These are phyloP conservation scores for Keithomyces neogunnii DNA, from an alignment of 2,329 filamentous ascomycete species.

Conservation along the genomic window DNA sequence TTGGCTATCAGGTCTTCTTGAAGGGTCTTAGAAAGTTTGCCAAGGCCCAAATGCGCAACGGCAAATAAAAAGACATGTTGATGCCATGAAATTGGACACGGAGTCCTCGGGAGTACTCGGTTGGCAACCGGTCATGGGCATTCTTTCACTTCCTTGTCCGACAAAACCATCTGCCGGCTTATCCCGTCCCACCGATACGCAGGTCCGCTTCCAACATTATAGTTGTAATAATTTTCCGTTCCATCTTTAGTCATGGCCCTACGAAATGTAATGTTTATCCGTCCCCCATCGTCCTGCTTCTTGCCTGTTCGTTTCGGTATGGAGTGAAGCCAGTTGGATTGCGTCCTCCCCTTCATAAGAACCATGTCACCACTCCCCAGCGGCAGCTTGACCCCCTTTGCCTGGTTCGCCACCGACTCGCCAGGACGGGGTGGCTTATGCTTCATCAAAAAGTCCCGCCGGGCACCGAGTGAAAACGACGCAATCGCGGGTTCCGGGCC, in stretches of 20 bases:
- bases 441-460: conserved; percentile 70
- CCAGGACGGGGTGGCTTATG: conserved; percentile 52
- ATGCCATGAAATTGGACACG: neutral
- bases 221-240: conserved; percentile 77
- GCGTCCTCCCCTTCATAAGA: conserved; percentile 68
- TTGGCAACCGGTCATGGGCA: neutral
- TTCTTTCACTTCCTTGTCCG: conserved; percentile 17
- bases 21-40: conserved; percentile 76
- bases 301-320: conserved; percentile 66
- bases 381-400: conserved; percentile 38
- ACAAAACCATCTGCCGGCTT: conserved; percentile 39
- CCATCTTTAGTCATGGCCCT: conserved; percentile 61
- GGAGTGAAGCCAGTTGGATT: conserved; percentile 68
- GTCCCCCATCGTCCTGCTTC: conserved; percentile 51
- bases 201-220: conserved; percentile 65
- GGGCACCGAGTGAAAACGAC: conserved; percentile 64
- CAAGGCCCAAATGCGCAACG: conserved; percentile 80
- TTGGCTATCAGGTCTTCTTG: conserved; percentile 92
- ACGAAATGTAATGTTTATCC: conserved; percentile 73
- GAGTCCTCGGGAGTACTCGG: no score
- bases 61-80: conserved; percentile 37
- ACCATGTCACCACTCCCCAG: conserved; percentile 69
- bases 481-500: conserved; percentile 63
- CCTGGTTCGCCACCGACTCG: conserved; percentile 13
- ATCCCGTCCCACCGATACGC: conserved; percentile 60